Evolutionary conservation across 2,329 filamentous ascomycete species (phyloP).

Genomic region (Cercospora sp.): DNA sequence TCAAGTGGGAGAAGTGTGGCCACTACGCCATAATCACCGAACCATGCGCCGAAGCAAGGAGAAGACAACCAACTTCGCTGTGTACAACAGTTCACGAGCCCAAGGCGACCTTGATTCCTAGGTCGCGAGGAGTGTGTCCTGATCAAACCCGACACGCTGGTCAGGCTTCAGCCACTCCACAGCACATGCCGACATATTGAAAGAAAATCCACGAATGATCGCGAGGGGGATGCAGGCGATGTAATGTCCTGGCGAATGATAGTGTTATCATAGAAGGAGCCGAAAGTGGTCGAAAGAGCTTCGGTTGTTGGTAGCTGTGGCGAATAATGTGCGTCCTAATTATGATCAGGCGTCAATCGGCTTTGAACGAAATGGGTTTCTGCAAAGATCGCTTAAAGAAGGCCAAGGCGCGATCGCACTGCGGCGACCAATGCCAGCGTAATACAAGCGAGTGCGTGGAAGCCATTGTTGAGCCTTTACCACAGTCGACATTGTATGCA

Average conservation of each 20-base stretch:
- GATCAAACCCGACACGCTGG: constrained; percentile 22
- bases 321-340: not conserved
- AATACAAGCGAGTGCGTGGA: not conserved
- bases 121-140: constrained; percentile 21
- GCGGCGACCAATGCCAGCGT: not conserved
- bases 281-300: not conserved
- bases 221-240: not conserved
- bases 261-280: not conserved
- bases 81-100: constrained; percentile 27
- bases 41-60: constrained; percentile 19
- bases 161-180: constrained; percentile 7
- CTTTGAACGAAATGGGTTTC: not conserved
- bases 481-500: not conserved
- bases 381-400: not conserved
- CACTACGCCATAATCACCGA: constrained; percentile 25
- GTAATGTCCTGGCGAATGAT: not conserved
- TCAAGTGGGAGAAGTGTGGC: constrained; percentile 27
- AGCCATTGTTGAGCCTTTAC: not conserved
- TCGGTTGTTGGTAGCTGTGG: not conserved
- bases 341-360: not conserved
- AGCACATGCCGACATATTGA: constrained; percentile 18
- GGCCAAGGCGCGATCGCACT: not conserved
- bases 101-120: constrained; percentile 20
- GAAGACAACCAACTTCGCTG: constrained; percentile 20
- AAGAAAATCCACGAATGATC: not conserved